Conservation (phyloP, 495 filamentous ascomycete species). For the Hypoxylon intermedium region DNA sequence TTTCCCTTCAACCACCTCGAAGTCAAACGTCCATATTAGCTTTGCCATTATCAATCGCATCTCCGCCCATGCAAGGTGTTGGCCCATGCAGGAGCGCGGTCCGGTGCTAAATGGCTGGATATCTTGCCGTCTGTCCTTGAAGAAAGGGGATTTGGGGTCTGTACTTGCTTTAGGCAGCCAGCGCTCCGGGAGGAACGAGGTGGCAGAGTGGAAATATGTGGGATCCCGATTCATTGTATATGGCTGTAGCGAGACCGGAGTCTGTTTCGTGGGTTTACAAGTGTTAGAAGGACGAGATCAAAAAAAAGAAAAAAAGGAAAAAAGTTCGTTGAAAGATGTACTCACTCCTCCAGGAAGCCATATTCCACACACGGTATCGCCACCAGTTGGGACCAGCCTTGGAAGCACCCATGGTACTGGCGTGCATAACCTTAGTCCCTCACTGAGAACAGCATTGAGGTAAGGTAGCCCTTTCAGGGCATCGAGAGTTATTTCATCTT, state of each 20-base stretch:
- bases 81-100: conserved; percentile 49
- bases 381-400: conserved; percentile 41
- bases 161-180: conserved; percentile 49
- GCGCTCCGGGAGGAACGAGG: conserved; percentile 50
- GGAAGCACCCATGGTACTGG: conserved; percentile 45
- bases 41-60: conserved; percentile 60
- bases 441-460: conserved; percentile 55
- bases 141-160: conserved; percentile 29
- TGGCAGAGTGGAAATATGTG: conserved; percentile 16
- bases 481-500: conserved; percentile 55
- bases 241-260: conserved; percentile 43
- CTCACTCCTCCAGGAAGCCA: conserved; percentile 39
- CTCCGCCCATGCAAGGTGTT: conserved; percentile 59
- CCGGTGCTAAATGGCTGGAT: conserved; percentile 50
- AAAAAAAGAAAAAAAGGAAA: neutral
- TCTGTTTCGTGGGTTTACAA: conserved; percentile 10
- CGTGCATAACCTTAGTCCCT: conserved; percentile 52
- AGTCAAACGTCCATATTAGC: conserved; percentile 61
- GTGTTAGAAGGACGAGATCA: neutral
- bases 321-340: neutral
- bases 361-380: conserved; percentile 42
- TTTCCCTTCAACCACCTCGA: conserved; percentile 47
- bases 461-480: conserved; percentile 46
- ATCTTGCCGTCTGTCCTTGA: conserved; percentile 40
- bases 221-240: conserved; percentile 39